Base-by-base conservation (phyloP, 75 land plant species). In the Sequoiadendron giganteum region DNA sequence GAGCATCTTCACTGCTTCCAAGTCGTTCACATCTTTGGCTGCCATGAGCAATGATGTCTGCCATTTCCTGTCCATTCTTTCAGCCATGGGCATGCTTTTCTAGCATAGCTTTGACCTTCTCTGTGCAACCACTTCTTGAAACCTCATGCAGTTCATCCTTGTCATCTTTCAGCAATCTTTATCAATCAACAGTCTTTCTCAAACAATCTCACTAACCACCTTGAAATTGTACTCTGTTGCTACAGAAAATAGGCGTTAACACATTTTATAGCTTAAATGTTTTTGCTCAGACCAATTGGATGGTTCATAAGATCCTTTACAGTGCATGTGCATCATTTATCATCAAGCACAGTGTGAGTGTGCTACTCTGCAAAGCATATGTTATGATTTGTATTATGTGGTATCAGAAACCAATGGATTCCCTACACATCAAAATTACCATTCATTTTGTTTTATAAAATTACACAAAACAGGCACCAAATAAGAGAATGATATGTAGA, bases 41-140 rank as follows among this genome's bases (percentile, higher is more conserved):
- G 94, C 95, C 94, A 94, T 93, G 87, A 93, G 94, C 85, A 94
- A 56, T 72, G 94, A 93, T 38, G 94, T 93, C 83, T 93, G 93
- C 13, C 94, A 91, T 85, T 94, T 94, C 89, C 89, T 94, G 76
- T 94, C 95, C 32, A 92, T 94, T 76, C 90, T 92, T 85, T 93
- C 72, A 38, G 95, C 95, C 86, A 94, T 86, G 38, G 91, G 93
- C 8, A 87, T 93, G 93, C 58, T 85, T 90, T 6, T 75, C 86
- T 82, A 94, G 94, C 80, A 94, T 83, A 28, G 86, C 91, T 58
- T 87, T 93, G 4, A 91, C 93, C 89, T 90, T 48, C 38, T 36
- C 38, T 36, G 38, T 36, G 38, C 0, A 36, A 36, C 38, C 38
- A 36, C 38, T 36, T 36, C 95, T 85, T 25, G 94, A 91, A 90